Percentiles rank a stretch among this genome's conserved stretches.
Conservation (phyloP, 2,329 filamentous ascomycete genomes). For the Neofusicoccum umdonicola region DNA sequence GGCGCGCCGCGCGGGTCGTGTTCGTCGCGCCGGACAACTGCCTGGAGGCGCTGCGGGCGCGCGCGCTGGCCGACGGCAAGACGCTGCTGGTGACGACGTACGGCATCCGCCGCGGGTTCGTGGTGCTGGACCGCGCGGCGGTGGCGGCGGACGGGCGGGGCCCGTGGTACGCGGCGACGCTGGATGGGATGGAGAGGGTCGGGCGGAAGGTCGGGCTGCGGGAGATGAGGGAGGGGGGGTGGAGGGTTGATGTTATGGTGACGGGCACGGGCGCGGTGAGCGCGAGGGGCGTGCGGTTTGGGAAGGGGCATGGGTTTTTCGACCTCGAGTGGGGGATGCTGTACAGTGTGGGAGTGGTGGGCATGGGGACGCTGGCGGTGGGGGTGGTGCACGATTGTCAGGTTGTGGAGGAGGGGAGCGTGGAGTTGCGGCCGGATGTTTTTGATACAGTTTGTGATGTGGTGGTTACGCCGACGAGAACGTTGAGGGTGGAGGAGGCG, state of each 20-base stretch:
- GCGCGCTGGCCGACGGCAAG: constrained; percentile 42
- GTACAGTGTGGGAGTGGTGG: constrained; percentile 32
- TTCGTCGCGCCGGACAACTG: constrained; percentile 47
- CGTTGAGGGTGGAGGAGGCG: constrained; percentile 28
- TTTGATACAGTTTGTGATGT: constrained; percentile 45
- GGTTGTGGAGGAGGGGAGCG: constrained; percentile 36
- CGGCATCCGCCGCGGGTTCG: constrained; percentile 42
- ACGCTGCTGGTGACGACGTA: constrained; percentile 44
- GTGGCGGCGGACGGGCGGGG: constrained; percentile 26
- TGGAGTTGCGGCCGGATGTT: constrained; percentile 29
- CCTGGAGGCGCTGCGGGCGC: constrained; percentile 40
- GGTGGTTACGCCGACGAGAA: constrained; percentile 37
- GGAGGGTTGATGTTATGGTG: constrained; percentile 37
- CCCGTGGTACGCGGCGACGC: constrained; percentile 35
- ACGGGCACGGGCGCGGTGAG: constrained; percentile 43
- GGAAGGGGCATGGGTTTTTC: constrained; percentile 43
- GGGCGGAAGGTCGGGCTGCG: constrained; percentile 35
- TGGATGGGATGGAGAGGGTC: constrained; percentile 47
- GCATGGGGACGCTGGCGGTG: constrained; percentile 27
- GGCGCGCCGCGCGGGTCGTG: constrained; percentile 30
- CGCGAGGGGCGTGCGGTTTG: constrained; percentile 38
- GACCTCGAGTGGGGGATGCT: constrained; percentile 47
- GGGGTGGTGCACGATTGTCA: constrained; percentile 45
- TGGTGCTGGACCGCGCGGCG: constrained; percentile 37
- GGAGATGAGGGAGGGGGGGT: constrained; percentile 32